Base-by-base conservation (phyloP, 495 filamentous ascomycete species). In the Hypoxylon subgilvum region DNA sequence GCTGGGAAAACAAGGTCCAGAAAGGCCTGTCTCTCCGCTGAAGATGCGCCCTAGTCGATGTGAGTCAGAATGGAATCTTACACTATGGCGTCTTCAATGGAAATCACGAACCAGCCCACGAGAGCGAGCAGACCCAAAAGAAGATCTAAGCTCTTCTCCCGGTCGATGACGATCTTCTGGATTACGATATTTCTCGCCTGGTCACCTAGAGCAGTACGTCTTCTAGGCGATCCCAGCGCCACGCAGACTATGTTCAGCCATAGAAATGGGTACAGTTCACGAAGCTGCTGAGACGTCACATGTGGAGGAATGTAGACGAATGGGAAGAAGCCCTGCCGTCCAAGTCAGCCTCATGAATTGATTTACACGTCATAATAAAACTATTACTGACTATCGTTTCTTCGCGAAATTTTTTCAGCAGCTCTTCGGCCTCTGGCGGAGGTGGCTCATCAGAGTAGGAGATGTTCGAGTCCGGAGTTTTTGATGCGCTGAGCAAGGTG, bases 221-320 rank as follows among this genome's bases (percentile, higher is more conserved):
- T 63, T 6, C 63, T 57, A 5, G 68, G 64, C 0, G 62, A 72
- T 40, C 51, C 69, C 4, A 67, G 72, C 0, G 66, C 42, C 1
- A 80, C 70, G 17, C 69, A 72, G 72, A 84, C 81, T 22, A 85
- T 82, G 52, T 74, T 78, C 18, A 81, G 71, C 76, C 82, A 83
- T 19, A 84, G 49, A 32, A 84, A 80, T 0, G 83, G 82, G 13
- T 76, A 71, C 25, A 72, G 51, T 27, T 72, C 64, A 21, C 70
- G 76, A 7, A 86, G 73, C 49, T 74, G 66, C 3, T 74, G 66
- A 3, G 80, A 75, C 0, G 77, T 83, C 19, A 76, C 66, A 51
- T 71, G 56, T 2, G 69, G 57, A 0, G 76, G 75, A 3, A 86
- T 70, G 49, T 74, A 57, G n/a, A 69, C 53, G 8, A 72, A 62